Conservation (phyloP, 2,329 filamentous ascomycete genomes). For the Fusarium keratoplasticum region DNA sequence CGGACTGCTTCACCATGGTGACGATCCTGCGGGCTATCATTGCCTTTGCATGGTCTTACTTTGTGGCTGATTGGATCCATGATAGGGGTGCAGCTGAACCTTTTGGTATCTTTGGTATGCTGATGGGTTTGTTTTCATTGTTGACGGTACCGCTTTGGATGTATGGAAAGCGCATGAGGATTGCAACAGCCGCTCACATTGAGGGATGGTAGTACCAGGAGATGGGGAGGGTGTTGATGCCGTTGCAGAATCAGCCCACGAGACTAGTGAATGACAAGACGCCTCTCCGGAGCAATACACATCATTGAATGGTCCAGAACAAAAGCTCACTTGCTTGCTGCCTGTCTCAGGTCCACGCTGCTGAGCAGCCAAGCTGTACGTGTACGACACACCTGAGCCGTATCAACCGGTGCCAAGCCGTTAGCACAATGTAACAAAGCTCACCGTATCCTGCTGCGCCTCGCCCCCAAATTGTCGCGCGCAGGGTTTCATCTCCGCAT, state of each 20-base stretch:
- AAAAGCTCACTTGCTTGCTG: background rate
- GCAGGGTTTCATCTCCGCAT: background rate
- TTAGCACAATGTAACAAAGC: background rate
- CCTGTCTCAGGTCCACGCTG: background rate
- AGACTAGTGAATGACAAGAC: background rate
- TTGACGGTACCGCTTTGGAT: conserved; percentile 50
- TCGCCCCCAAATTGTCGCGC: background rate
- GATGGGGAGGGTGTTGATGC: background rate
- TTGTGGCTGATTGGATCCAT: conserved; percentile 61
- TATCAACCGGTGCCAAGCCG: background rate
- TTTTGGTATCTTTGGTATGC: conserved; percentile 56
- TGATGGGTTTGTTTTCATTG: conserved; percentile 51
- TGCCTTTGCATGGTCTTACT: conserved; percentile 66
- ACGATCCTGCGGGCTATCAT: conserved; percentile 62
- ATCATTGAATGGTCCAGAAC: background rate
- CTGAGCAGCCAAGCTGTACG: background rate
- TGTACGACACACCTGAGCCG: background rate
- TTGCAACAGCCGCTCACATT: conserved; percentile 44
- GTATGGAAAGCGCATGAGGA: conserved; percentile 52
- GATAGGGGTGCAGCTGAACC: conserved; percentile 57
- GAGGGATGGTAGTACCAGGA: background rate
- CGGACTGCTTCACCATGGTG: conserved; percentile 66
- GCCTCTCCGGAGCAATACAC: background rate
- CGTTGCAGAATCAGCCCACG: background rate
- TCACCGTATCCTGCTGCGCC: conserved; percentile 3